These are phyloP conservation scores for Dictyostelium firmibasis DNA, from an alignment of 78 protist genomes.

Conservation along the genomic window DNA sequence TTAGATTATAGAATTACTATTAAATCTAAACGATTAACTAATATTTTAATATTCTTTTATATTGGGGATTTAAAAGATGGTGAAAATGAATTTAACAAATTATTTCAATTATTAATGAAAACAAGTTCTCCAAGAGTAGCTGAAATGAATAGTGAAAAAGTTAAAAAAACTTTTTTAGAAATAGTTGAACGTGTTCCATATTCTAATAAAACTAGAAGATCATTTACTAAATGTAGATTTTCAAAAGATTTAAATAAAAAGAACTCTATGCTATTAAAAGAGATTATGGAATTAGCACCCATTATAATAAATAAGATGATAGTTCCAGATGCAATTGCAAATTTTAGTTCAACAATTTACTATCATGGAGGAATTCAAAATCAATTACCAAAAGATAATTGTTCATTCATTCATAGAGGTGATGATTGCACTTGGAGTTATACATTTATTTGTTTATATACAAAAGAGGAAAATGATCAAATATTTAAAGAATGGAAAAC, in stretches of 20 bases:
- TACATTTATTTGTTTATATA: not conserved
- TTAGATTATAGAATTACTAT: not conserved
- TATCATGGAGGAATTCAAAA: slow-evolving; percentile 20
- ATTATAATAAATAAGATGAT: not conserved
- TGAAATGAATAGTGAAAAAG: not conserved
- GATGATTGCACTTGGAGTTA: not conserved
- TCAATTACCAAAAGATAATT: not conserved
- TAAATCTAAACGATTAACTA: not conserved
- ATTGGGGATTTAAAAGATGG: not conserved
- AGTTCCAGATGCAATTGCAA: not conserved
- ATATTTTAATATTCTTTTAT: not conserved
- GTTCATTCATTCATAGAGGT: not conserved
- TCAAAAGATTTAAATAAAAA: not conserved
- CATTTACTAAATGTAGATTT: not conserved
- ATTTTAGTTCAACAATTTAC: not conserved
- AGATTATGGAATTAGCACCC: not conserved
- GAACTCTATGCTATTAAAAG: not conserved
- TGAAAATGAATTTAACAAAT: not conserved
- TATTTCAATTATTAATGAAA: not conserved
- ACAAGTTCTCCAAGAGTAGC: not conserved
- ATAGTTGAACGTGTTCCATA: not conserved
- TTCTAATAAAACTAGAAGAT: not conserved
- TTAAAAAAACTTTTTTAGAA: not conserved
- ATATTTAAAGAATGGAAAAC: not conserved
- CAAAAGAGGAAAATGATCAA: not conserved